Evolutionary conservation across 148 eudicot genomes (phyloP).

Genomic region (Silene uniflora): DNA sequence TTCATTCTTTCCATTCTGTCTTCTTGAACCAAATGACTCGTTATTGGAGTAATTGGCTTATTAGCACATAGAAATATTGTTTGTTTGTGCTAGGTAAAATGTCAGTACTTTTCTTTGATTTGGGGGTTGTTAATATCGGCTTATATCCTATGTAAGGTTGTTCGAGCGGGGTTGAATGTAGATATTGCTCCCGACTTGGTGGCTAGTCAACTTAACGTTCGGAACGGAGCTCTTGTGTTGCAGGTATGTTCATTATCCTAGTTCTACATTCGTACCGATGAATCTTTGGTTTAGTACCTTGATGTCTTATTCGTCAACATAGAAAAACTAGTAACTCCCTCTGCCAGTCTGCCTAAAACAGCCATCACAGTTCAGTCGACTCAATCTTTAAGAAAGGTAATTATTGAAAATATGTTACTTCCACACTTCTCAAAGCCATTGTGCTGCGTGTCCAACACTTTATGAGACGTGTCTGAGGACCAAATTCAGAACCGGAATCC

Average conservation of each 20-base stretch:
- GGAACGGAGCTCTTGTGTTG: conserved; percentile 87
- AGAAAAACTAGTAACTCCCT: background rate
- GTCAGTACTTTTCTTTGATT: background rate
- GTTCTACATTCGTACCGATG: no score
- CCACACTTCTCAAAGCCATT: no score
- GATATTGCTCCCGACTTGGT: conserved; percentile 85
- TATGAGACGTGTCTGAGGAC: no score
- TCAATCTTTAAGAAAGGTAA: background rate
- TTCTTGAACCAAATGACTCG: no score
- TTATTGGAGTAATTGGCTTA: background rate
- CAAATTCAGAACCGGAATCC: no score
- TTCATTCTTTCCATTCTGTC: no score
- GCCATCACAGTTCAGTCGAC: background rate
- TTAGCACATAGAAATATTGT: background rate
- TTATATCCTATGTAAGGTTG: conserved; percentile 45
- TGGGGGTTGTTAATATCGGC: conserved; percentile 11
- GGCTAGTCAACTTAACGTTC: conserved; percentile 89
- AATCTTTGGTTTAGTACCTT: background rate
- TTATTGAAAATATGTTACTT: background rate
- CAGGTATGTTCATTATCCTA: conserved; percentile 38
- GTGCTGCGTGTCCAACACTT: no score
- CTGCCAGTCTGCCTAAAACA: background rate
- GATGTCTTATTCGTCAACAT: background rate
- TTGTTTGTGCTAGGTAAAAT: background rate
- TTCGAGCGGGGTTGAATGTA: conserved; percentile 76